Evolutionary conservation across 305 asterid genomes (phyloP).

Genomic region (Striga hermonthica): DNA sequence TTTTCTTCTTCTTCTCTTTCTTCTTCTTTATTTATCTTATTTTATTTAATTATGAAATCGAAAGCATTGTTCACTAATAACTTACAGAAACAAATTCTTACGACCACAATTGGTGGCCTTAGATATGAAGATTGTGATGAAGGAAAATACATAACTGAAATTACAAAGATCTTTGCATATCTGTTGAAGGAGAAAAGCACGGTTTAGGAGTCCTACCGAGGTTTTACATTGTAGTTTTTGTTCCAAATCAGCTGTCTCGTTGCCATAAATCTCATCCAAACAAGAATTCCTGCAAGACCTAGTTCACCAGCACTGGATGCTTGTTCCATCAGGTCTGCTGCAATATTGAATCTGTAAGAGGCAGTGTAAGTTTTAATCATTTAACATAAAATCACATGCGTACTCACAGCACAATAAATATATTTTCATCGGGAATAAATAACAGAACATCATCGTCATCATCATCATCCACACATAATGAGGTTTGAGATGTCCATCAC

Average conservation of each 20-base stretch:
- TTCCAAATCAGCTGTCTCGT: slow-evolving; percentile 98
- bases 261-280: slow-evolving; percentile 99
- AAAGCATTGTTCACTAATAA: slow-evolving; percentile 22
- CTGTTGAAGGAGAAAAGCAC: slow-evolving; percentile 22
- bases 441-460: neutral
- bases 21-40: too few relatives aligned
- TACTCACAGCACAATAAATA: slow-evolving; percentile 17
- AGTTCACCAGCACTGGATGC: slow-evolving; percentile 75
- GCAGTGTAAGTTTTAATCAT: slow-evolving; percentile 26
- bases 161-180: slow-evolving; percentile 16
- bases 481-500: slow-evolving; percentile 23
- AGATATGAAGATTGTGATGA: slow-evolving; percentile 15
- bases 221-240: slow-evolving; percentile 97
- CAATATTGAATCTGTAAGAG: slow-evolving; percentile 81
- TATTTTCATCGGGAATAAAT: slow-evolving; percentile 25
- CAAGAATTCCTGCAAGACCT: slow-evolving; percentile 93
- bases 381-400: slow-evolving; percentile 13
- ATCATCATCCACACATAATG: slow-evolving; percentile 5
- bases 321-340: slow-evolving; percentile 90
- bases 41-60: neutral
- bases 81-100: slow-evolving; percentile 1
- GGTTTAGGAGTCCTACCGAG: slow-evolving; percentile 60
- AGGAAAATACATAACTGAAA: slow-evolving; percentile 2
- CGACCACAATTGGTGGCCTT: slow-evolving; percentile 15
- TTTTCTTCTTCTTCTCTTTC: neutral